Conservation (phyloP, 768 basidiomycete genomes). For the Chalciporus chontae region DNA sequence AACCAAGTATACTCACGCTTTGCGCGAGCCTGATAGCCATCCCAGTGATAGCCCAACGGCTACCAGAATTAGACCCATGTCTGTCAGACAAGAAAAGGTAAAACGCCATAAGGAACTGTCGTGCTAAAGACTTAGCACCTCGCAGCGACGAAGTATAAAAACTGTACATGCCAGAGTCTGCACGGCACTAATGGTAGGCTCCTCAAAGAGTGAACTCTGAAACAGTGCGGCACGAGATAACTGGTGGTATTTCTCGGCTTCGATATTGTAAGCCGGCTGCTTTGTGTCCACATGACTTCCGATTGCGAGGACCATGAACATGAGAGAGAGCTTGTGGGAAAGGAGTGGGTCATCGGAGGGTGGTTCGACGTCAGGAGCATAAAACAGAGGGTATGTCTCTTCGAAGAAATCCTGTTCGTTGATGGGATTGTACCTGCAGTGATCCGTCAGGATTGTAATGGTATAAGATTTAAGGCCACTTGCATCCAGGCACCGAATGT, state of each 20-base stretch:
- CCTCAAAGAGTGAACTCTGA: conserved; percentile 60
- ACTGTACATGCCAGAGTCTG: conserved; percentile 54
- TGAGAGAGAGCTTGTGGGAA: conserved; percentile 58
- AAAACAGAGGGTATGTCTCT: conserved; percentile 59
- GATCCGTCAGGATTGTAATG: conserved; percentile 7
- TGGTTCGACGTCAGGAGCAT: conserved; percentile 41
- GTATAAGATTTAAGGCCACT: conserved; percentile 21
- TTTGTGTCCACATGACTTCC: conserved; percentile 59
- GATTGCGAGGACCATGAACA: conserved; percentile 67
- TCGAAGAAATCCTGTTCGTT: conserved; percentile 55
- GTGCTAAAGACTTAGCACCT: conserved; percentile 22
- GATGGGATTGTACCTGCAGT: conserved; percentile 63
- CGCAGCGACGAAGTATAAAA: conserved; percentile 20
- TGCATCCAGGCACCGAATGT: conserved; percentile 71
- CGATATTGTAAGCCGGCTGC: conserved; percentile 55
- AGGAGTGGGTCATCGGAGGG: conserved; percentile 48
- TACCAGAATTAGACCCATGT: conserved; percentile 61
- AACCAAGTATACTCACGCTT: conserved; percentile 47
- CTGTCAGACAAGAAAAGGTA: conserved; percentile 68
- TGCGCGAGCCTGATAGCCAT: conserved; percentile 68
- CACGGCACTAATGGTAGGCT: conserved; percentile 64
- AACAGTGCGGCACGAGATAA: conserved; percentile 64
- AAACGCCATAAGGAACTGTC: conserved; percentile 65
- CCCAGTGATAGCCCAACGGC: conserved; percentile 67
- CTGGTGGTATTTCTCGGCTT: conserved; percentile 70